phyloP scores from a whole-genome alignment of 768 basidiomycete genomes.

The Suillus plorans region DNA sequence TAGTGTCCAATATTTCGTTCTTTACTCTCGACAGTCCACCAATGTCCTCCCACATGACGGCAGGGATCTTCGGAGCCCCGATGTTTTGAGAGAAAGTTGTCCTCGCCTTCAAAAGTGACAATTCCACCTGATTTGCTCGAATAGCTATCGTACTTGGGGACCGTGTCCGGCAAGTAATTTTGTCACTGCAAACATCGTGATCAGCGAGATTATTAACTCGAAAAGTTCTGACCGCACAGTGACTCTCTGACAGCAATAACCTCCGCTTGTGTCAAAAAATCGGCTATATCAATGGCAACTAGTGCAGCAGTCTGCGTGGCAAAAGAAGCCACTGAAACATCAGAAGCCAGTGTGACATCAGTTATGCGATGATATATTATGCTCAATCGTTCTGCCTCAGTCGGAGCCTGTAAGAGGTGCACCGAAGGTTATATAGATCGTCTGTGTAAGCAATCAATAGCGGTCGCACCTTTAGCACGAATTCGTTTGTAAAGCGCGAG shows the following conservation, averaged over 20 bases:
- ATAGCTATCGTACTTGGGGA: not conserved
- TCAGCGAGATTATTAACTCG: not conserved
- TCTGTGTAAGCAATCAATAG: not conserved
- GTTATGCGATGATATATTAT: slow-evolving; percentile 52
- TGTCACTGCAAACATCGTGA: not conserved
- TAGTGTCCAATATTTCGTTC: slow-evolving; percentile 91
- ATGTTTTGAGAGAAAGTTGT: slow-evolving; percentile 86
- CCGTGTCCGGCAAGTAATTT: not conserved
- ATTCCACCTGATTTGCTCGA: slow-evolving; percentile 62
- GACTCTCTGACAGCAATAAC: slow-evolving; percentile 40
- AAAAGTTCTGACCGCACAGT: not conserved
- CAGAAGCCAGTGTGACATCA: slow-evolving; percentile 53
- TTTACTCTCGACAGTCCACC: slow-evolving; percentile 90
- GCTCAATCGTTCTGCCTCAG: slow-evolving; percentile 62
- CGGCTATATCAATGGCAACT: slow-evolving; percentile 75
- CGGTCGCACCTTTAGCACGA: slow-evolving; percentile 62
- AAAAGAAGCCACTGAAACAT: slow-evolving; percentile 70
- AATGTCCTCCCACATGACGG: slow-evolving; percentile 95
- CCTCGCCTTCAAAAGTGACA: slow-evolving; percentile 70
- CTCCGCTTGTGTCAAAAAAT: slow-evolving; percentile 62
- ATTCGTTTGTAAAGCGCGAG: slow-evolving; percentile 82
- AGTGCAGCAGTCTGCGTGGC: slow-evolving; percentile 92
- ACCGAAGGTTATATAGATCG: not conserved
- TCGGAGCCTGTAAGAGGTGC: slow-evolving; percentile 60
- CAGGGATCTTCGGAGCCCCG: slow-evolving; percentile 96